Evolutionary conservation across 805 yeast genomes (phyloP).

Genomic region (Vanderwaltozyma tropicalis): DNA sequence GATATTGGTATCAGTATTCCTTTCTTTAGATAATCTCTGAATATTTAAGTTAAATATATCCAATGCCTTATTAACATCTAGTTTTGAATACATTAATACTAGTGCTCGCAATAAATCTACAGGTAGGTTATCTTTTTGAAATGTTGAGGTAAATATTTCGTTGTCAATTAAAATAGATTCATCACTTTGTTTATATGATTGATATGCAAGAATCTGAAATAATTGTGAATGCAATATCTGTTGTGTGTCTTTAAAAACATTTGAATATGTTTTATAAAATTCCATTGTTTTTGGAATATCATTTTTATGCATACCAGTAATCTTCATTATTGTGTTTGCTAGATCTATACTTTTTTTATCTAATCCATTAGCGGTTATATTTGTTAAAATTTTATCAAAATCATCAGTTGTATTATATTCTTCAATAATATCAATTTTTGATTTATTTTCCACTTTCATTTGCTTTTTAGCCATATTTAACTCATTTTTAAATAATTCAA

Average conservation of each 20-base stretch:
- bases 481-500: conserved; percentile 2
- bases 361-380: conserved; percentile 29
- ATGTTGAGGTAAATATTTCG: no score
- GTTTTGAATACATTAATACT: conserved; percentile 34
- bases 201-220: conserved; percentile 29
- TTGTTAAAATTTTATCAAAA: conserved; percentile 7
- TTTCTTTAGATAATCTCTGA: conserved; percentile 27
- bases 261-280: conserved; percentile 33
- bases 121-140: no score
- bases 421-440: neutral
- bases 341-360: conserved; percentile 19
- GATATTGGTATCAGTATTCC: conserved; percentile 15
- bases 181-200: conserved; percentile 4
- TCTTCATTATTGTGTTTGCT: conserved; percentile 13
- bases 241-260: conserved; percentile 31
- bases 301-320: conserved; percentile 11
- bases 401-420: conserved; percentile 1
- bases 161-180: no score
- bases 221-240: conserved; percentile 17
- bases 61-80: conserved; percentile 33
- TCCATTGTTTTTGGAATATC: conserved; percentile 25
- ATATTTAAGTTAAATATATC: conserved; percentile 39
- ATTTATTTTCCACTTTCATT: conserved; percentile 1
- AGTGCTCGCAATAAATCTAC: conserved; percentile 12
- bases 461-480: conserved; percentile 2